Evolutionary conservation across 352 stramenopile genomes (phyloP).

Genomic region (Pythium scleroteichum): DNA sequence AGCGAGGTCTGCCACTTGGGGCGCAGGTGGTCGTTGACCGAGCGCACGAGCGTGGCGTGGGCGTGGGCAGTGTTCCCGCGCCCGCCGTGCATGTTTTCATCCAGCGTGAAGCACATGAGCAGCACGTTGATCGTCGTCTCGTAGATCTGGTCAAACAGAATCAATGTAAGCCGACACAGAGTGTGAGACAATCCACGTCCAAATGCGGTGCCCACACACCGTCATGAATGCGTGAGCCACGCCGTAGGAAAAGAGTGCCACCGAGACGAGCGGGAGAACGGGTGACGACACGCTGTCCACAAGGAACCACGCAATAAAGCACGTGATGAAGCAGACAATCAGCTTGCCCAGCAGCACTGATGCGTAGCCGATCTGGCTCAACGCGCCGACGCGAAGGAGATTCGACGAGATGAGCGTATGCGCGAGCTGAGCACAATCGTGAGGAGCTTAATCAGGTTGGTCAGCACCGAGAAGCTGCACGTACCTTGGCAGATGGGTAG

Average conservation of each 20-base stretch:
- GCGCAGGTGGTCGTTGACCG: slow-evolving; percentile 79
- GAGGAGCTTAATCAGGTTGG: background rate
- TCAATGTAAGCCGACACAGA: background rate
- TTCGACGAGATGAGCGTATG: slow-evolving; percentile 75
- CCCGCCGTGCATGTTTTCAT: slow-evolving; percentile 81
- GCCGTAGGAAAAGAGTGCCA: slow-evolving; percentile 75
- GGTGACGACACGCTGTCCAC: slow-evolving; percentile 68
- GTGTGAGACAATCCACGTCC: background rate
- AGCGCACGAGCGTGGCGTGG: slow-evolving; percentile 62
- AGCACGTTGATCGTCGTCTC: slow-evolving; percentile 86
- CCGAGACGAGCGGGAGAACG: slow-evolving; percentile 59
- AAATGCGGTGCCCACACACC: slow-evolving; percentile 32
- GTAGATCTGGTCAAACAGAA: slow-evolving; percentile 64
- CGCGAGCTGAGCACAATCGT: slow-evolving; percentile 36
- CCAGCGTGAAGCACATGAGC: slow-evolving; percentile 83
- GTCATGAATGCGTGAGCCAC: slow-evolving; percentile 84
- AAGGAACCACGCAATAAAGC: slow-evolving; percentile 71
- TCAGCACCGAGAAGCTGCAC: background rate
- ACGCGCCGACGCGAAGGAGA: slow-evolving; percentile 58
- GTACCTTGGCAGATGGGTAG: slow-evolving; percentile 73
- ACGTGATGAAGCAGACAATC: slow-evolving; percentile 73
- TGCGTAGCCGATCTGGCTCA: slow-evolving; percentile 69
- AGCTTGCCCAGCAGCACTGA: slow-evolving; percentile 73
- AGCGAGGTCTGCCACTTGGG: slow-evolving; percentile 83
- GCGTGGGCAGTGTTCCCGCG: slow-evolving; percentile 69